Percentiles rank a stretch among this genome's conserved stretches.
Conservation (phyloP, 2,329 filamentous ascomycete species). For the Paecilomyces niveus region DNA sequence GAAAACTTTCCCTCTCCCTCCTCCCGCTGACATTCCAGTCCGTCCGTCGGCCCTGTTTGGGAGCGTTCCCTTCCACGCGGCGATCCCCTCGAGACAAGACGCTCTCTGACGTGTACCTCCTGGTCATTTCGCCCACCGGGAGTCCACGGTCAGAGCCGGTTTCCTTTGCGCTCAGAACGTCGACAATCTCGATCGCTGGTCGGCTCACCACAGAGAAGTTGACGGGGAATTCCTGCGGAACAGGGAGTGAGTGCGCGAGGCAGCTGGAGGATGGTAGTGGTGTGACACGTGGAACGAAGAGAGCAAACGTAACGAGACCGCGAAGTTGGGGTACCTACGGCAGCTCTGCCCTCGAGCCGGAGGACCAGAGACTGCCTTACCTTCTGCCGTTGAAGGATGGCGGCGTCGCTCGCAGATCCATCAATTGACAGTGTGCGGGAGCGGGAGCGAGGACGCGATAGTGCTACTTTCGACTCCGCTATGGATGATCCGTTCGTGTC, state of each 20-base stretch:
- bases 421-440: slow-evolving; percentile 5
- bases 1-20: neutral
- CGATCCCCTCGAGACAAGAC: neutral
- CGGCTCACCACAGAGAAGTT: slow-evolving; percentile 15
- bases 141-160: neutral
- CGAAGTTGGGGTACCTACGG: slow-evolving; percentile 15
- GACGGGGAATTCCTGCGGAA: neutral
- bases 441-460: slow-evolving; percentile 10
- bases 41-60: neutral
- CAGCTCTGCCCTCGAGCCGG: slow-evolving; percentile 15
- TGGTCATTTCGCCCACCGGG: neutral
- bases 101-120: neutral
- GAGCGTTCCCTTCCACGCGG: neutral
- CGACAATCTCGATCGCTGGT: slow-evolving; percentile 16
- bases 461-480: slow-evolving; percentile 14
- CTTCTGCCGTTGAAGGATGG: slow-evolving; percentile 2
- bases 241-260: slow-evolving; percentile 5
- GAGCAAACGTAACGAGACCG: slow-evolving; percentile 11
- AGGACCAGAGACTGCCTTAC: slow-evolving; percentile 9
- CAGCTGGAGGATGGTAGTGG: slow-evolving; percentile 22
- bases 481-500: slow-evolving; percentile 55
- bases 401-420: slow-evolving; percentile 7
- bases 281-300: slow-evolving; percentile 12
- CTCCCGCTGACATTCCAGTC: neutral
- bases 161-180: neutral